Evolutionary conservation across 163 green algal species (phyloP).

Genomic region (Chlorella variabilis): DNA sequence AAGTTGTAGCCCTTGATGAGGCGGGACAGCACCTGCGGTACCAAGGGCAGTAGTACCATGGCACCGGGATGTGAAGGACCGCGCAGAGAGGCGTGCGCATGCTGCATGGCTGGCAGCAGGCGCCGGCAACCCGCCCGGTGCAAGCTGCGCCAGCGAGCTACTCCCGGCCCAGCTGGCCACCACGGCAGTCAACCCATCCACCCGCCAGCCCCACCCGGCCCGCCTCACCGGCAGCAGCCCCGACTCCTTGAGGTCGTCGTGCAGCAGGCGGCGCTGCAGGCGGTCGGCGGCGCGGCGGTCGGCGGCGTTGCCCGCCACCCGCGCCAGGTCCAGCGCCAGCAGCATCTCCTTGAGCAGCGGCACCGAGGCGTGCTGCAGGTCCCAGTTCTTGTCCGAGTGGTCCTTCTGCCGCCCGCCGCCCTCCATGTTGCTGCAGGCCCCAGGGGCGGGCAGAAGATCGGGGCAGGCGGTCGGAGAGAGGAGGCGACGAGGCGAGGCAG

Average conservation of each 20-base stretch:
- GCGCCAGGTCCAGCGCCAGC: slow-evolving; percentile 69
- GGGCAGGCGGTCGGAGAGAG: not conserved
- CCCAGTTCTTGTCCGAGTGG: slow-evolving; percentile 69
- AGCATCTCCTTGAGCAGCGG: slow-evolving; percentile 83
- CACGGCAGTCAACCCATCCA: too few species aligned
- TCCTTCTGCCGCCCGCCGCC: slow-evolving; percentile 47
- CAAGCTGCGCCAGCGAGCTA: too few species aligned
- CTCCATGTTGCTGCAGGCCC: slow-evolving; percentile 30
- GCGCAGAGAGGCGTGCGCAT: too few species aligned
- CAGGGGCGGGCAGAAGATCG: not conserved
- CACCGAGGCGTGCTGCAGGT: slow-evolving; percentile 68
- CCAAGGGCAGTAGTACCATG: too few species aligned
- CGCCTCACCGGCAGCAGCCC: slow-evolving; percentile 72
- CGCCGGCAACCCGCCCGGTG: too few species aligned
- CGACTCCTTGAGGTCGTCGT: slow-evolving; percentile 80
- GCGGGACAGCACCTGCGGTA: slow-evolving; percentile 55
- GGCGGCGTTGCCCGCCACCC: slow-evolving; percentile 45
- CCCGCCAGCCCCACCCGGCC: too few species aligned
- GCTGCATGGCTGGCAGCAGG: too few species aligned
- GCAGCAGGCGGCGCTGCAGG: slow-evolving; percentile 80
- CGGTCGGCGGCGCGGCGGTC: slow-evolving; percentile 78
- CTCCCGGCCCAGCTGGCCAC: too few species aligned
- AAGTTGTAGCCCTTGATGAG: slow-evolving; percentile 73
- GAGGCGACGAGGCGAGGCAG: too few species aligned
- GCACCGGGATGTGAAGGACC: too few species aligned